These are phyloP conservation scores for Sclerotinia trifoliorum DNA, from an alignment of 2,329 filamentous ascomycete species.

Conservation along the genomic window DNA sequence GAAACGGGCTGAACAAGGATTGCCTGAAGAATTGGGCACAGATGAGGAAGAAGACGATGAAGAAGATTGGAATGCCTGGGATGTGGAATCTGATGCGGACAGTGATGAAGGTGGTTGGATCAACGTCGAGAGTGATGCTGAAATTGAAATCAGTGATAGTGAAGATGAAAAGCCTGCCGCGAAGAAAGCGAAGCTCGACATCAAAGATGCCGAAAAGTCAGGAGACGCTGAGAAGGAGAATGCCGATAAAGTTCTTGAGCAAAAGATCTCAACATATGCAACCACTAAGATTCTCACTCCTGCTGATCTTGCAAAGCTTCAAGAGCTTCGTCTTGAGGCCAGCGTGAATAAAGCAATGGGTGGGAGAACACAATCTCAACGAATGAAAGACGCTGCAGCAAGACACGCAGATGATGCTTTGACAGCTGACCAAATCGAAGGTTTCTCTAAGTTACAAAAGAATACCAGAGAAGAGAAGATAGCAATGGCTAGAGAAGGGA, in stretches of 20 bases:
- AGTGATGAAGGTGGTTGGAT: conserved; percentile 87
- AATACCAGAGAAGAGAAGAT: conserved; percentile 86
- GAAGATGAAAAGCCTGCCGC: conserved; percentile 70
- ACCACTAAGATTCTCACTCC: conserved; percentile 93
- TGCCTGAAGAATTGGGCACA: conserved; percentile 59
- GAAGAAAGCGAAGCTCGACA: conserved; percentile 60
- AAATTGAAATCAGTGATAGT: conserved; percentile 71
- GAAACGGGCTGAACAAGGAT: conserved; percentile 67
- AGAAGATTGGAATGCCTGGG: conserved; percentile 38
- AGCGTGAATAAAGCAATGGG: conserved; percentile 64
- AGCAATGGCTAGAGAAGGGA: conserved; percentile 77
- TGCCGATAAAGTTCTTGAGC: conserved; percentile 40
- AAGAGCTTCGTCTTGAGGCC: conserved; percentile 76
- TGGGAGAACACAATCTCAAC: conserved; percentile 45
- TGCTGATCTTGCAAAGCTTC: conserved; percentile 90
- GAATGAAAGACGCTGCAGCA: conserved; percentile 45
- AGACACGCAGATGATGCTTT: conserved; percentile 84
- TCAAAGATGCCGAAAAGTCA: conserved; percentile 38
- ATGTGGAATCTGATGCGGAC: conserved; percentile 50
- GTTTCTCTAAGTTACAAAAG: conserved; percentile 77
- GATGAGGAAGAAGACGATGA: conserved; percentile 53
- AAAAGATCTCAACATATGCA: conserved; percentile 70
- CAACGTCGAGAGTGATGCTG: conserved; percentile 78
- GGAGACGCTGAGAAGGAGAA: conserved; percentile 47
- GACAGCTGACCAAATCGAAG: conserved; percentile 89